Percentiles rank a stretch among this genome's conserved stretches.
phyloP scores from a whole-genome alignment of 169 alveolate genomes.

The Eimeria praecox region DNA sequence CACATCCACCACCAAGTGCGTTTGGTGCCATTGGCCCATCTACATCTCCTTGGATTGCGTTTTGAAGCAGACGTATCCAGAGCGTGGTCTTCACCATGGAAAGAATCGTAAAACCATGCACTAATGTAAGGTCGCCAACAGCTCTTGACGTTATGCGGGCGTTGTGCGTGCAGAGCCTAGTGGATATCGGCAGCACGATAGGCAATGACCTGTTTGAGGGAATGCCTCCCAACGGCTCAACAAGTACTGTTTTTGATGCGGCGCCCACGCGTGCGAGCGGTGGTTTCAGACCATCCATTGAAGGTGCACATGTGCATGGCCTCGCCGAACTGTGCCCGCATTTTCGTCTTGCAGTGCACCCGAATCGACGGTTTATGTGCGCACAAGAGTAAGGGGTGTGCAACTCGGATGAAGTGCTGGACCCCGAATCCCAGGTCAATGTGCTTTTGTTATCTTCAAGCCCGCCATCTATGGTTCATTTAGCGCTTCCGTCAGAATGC shows the following conservation, averaged over 20 bases:
- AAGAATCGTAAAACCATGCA: not conserved
- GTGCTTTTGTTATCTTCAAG: not conserved
- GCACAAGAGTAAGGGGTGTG: not conserved
- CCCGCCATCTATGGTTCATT: not conserved
- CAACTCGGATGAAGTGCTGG: not conserved
- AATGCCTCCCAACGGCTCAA: not conserved
- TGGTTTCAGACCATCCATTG: not conserved
- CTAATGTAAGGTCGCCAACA: not conserved
- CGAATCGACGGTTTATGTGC: not conserved
- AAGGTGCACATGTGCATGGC: not conserved
- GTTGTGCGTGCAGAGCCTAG: not conserved
- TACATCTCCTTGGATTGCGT: not conserved
- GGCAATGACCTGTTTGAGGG: not conserved
- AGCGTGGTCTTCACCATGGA: not conserved
- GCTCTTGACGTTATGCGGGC: not conserved
- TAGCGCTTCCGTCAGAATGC: not conserved
- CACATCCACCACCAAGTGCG: not conserved
- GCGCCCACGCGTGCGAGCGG: not conserved
- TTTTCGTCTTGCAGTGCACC: not conserved
- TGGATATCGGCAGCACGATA: not conserved
- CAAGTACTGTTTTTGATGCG: not conserved
- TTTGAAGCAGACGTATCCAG: not conserved
- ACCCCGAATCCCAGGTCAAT: not conserved
- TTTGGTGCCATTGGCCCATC: not conserved
- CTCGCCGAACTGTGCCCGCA: not conserved